Evolutionary conservation across 2,329 filamentous ascomycete species (phyloP), one percentile per base, ranked within the genome.

Genomic region (Penicillium sp.): DNA sequence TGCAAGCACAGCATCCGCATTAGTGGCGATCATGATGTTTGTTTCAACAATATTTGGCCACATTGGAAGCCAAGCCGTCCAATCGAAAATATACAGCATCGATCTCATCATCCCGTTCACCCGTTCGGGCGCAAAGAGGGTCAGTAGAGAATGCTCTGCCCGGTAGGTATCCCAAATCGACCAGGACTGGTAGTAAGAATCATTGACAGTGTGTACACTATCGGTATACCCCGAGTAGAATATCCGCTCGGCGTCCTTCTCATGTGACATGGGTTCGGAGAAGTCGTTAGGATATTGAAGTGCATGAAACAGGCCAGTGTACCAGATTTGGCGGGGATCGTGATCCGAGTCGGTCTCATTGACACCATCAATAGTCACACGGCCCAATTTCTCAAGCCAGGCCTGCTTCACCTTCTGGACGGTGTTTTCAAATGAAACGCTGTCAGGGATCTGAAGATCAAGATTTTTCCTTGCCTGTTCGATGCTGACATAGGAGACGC

Each of bases 171-270:
- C 77, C 77, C 76, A 79, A 45, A 79, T 78, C 1, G 74, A 78
- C 77, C 76, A 79, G 0, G 75, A 78, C 54, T 79, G 77, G 53
- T 78, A 79, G 58, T 79, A 79, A 0, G 74, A 76, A 42, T 79
- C 76, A 29, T 73, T 67, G 4, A 58, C 65, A 9, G 64, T 63
- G 42, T 78, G 74, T 0, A 77, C 59, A 26, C 68, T 74, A 45
- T 79, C 76, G 0, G 76, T 78, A 47, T 79, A 79, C 13, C 77
- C 76, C 33, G 72, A 76, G 54, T 79, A 79, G 58, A 73, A 78
- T 1, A 62, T 66, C 16, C 72, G 67, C 0, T 45, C 15, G 1
- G 45, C 39, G 6, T 28, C 28, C 6, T 53, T 41, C 1, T 61
- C 51, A 1, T 45, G 58, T 3, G 62, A 65, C 0, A 67, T 65